A percentile compares a stretch with the other conserved stretches of the same genome.
Conservation (phyloP, 1,284 basidiomycete genomes). For the Flammula alnicola region DNA sequence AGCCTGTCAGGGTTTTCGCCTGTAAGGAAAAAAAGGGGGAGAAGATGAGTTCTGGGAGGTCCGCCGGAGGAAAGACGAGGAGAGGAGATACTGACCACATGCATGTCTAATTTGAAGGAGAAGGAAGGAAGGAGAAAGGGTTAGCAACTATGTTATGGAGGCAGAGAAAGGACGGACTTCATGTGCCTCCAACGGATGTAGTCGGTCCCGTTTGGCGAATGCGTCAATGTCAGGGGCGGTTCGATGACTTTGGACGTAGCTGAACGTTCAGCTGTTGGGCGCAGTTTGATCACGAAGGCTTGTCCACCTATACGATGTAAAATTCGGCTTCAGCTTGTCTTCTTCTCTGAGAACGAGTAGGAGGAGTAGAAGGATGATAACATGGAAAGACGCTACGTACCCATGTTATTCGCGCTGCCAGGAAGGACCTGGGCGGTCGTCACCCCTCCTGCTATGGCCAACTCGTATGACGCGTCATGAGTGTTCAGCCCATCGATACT, state of each 20-base stretch:
- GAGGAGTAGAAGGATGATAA: no score
- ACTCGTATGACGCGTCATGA: slow-evolving; percentile 38
- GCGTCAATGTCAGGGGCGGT: slow-evolving; percentile 43
- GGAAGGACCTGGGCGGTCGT: slow-evolving; percentile 41
- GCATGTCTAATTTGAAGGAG: slow-evolving; percentile 54
- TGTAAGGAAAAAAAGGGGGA: slow-evolving; percentile 41
- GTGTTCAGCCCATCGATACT: slow-evolving; percentile 43
- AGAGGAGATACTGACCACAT: slow-evolving; percentile 40
- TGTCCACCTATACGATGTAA: no score
- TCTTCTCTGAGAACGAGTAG: no score
- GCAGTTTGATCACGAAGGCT: slow-evolving; percentile 60
- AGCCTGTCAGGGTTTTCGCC: slow-evolving; percentile 38
- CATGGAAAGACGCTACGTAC: slow-evolving; percentile 16
- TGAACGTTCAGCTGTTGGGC: slow-evolving; percentile 47
- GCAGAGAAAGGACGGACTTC: slow-evolving; percentile 41
- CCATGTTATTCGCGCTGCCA: slow-evolving; percentile 43
- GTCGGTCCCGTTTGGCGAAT: slow-evolving; percentile 31
- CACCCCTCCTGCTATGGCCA: slow-evolving; percentile 39
- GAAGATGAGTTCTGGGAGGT: background rate
- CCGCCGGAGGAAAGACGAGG: background rate
- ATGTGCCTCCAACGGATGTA: slow-evolving; percentile 50
- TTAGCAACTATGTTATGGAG: background rate
- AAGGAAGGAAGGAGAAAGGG: background rate
- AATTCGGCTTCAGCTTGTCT: no score
- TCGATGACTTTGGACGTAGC: slow-evolving; percentile 51